phyloP scores from a whole-genome alignment of 192 early-diverging fungal genomes.

The Gryganskiella cystojenkinii region DNA sequence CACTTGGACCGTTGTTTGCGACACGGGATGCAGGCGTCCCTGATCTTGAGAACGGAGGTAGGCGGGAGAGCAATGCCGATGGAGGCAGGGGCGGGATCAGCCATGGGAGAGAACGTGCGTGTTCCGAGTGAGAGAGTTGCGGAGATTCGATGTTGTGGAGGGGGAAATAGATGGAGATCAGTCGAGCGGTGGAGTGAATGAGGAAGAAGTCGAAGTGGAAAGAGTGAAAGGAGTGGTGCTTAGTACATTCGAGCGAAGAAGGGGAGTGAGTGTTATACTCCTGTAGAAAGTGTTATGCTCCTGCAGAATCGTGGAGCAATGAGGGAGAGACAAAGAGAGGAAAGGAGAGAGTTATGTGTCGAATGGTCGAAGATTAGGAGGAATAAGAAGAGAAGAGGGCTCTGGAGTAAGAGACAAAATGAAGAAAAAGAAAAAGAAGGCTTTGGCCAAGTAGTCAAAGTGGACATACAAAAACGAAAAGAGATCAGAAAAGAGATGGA shows the following conservation, averaged over 20 bases:
- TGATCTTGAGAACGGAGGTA: constrained; percentile 50
- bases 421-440: too few species aligned
- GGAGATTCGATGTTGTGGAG: not conserved
- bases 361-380: not conserved
- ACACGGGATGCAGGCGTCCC: constrained; percentile 49
- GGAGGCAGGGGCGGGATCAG: constrained; percentile 38
- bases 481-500: not conserved
- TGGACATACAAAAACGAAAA: not conserved
- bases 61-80: constrained; percentile 46
- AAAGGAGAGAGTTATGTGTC: not conserved
- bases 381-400: not conserved
- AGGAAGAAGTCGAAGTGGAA: not conserved
- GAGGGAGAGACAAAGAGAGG: not conserved
- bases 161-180: not conserved
- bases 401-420: not conserved
- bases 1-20: constrained; percentile 52
- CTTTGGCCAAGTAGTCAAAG: too few species aligned
- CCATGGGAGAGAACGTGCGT: constrained; percentile 24
- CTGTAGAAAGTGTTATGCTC: not conserved
- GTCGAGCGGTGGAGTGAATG: not conserved
- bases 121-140: not conserved
- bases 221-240: not conserved
- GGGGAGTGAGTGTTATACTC: not conserved
- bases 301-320: not conserved
- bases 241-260: not conserved